Percentiles rank a stretch among this genome's conserved stretches.
phyloP scores from a whole-genome alignment of 176 grass and related monocot species.

The Aegilops longissima region DNA sequence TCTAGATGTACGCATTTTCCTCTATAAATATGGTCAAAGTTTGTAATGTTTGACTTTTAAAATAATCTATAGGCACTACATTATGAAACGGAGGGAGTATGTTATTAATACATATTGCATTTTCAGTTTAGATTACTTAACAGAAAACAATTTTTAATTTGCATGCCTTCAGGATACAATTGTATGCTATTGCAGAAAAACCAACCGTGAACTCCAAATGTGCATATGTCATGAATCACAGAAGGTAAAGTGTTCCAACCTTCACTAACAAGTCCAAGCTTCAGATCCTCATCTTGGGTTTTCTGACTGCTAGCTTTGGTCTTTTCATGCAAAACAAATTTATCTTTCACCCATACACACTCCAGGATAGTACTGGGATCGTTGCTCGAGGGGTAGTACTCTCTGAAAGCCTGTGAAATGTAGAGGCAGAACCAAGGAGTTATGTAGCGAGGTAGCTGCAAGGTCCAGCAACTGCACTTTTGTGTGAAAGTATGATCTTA shows the following conservation, averaged over 20 bases:
- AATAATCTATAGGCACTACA: no score
- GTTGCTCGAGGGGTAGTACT: constrained; percentile 50
- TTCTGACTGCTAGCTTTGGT: constrained; percentile 34
- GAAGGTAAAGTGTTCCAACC: constrained; percentile 37
- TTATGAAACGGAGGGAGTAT: no score
- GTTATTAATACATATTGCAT: no score
- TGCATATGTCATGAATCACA: constrained; percentile 1
- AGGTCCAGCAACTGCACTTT: constrained; percentile 1
- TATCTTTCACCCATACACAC: constrained; percentile 71
- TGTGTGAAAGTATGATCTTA: constrained; percentile 9
- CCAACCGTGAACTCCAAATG: constrained; percentile 5
- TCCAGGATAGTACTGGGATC: constrained; percentile 34
- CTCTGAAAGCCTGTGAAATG: constrained; percentile 58
- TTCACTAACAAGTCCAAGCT: constrained; percentile 28
- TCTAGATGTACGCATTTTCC: no score
- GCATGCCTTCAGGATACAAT: background rate
- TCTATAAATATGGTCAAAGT: no score
- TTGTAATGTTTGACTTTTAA: no score
- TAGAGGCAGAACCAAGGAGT: background rate
- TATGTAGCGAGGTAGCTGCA: background rate
- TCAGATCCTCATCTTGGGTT: constrained; percentile 33
- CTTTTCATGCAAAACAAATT: constrained; percentile 61
- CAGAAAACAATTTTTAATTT: background rate
- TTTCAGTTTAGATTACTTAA: background rate
- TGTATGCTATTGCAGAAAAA: constrained; percentile 6